A percentile compares a stretch with the other conserved stretches of the same genome.
phyloP scores from a whole-genome alignment of 2,329 filamentous ascomycete genomes.

The Cladosporium sp. region DNA sequence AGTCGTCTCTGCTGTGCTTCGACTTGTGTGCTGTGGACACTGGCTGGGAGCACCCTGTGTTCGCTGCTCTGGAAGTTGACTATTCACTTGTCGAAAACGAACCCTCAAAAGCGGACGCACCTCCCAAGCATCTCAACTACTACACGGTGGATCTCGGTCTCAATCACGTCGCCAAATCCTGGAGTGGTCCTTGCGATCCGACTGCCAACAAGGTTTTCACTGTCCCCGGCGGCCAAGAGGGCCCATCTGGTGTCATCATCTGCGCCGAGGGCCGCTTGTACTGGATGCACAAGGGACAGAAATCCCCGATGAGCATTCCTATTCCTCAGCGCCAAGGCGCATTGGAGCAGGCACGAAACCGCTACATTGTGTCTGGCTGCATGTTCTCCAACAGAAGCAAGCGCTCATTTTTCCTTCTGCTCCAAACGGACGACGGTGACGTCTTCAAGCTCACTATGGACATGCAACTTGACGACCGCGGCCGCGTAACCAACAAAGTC shows the following conservation, averaged over 20 bases:
- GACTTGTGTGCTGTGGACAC: conserved; percentile 86
- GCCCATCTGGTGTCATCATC: conserved; percentile 90
- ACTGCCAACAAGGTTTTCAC: conserved; percentile 89
- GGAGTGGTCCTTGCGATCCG: conserved; percentile 90
- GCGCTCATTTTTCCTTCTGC: conserved; percentile 85
- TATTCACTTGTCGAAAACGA: conserved; percentile 91
- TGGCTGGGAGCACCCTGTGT: conserved; percentile 95
- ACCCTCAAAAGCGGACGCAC: conserved; percentile 70
- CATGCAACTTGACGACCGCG: conserved; percentile 77
- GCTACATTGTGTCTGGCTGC: conserved; percentile 82
- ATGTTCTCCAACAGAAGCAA: conserved; percentile 90
- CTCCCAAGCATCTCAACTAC: conserved; percentile 84
- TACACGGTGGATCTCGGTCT: conserved; percentile 96
- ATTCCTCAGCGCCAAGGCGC: conserved; percentile 83
- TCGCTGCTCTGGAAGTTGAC: conserved; percentile 90
- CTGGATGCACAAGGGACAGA: conserved; percentile 91
- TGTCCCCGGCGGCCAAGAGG: conserved; percentile 88
- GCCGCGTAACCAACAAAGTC: conserved; percentile 76
- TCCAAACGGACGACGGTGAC: conserved; percentile 97
- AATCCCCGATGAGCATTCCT: conserved; percentile 75
- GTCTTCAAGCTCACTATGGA: conserved; percentile 95
- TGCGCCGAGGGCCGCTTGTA: conserved; percentile 94
- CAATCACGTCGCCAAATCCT: conserved; percentile 95
- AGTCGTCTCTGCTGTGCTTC: conserved; percentile 84
- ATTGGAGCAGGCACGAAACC: conserved; percentile 89